Percentiles rank a stretch among this genome's conserved stretches.
Evolutionary conservation across 2,329 filamentous ascomycete genomes (phyloP).

Genomic region (Xylariaceae sp.): DNA sequence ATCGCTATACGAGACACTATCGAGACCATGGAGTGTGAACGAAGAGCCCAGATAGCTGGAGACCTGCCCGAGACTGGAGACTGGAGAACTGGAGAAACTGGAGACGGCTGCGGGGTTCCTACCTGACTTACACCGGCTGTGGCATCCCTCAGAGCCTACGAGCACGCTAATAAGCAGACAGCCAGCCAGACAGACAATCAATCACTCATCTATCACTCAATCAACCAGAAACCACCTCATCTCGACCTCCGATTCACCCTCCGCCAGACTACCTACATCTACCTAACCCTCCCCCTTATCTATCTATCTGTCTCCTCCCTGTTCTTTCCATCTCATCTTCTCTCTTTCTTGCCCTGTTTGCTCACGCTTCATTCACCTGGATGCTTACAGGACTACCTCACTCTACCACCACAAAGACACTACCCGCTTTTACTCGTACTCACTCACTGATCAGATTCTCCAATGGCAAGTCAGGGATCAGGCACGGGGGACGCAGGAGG

Average conservation of each 20-base stretch:
- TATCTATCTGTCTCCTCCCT: background rate
- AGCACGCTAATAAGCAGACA: background rate
- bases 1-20: background rate
- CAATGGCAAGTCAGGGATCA: conserved; percentile 27
- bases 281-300: background rate
- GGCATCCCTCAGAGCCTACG: background rate
- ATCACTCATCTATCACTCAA: background rate
- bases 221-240: conserved; percentile 1
- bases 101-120: background rate
- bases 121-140: background rate
- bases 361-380: background rate
- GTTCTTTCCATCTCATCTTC: background rate
- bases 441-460: conserved; percentile 8
- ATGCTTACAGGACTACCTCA: conserved; percentile 1
- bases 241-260: conserved; percentile 5
- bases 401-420: background rate
- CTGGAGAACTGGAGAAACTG: too few relatives aligned
- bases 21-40: background rate
- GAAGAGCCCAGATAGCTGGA: background rate
- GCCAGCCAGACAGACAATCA: background rate
- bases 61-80: background rate
- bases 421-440: background rate
- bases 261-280: background rate
- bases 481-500: conserved; percentile 16
- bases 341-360: background rate